Evolutionary conservation across 1,139 yeast species (phyloP), one percentile per base, ranked within the genome.

Genomic region (Kurtzmaniella quercitrusa): DNA sequence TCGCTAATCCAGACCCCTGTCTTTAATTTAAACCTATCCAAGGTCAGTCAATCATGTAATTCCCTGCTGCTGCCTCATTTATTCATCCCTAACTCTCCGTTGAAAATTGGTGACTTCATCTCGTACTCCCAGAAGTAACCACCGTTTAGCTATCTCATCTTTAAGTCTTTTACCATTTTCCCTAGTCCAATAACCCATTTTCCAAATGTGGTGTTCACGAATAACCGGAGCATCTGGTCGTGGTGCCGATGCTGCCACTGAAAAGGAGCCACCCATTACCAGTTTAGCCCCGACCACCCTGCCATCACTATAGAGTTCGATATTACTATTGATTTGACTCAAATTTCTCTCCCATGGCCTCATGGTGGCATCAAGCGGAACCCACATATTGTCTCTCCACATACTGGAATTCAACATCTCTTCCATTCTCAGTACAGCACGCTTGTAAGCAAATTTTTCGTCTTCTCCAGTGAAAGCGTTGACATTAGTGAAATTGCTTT

Each of bases 381-480:
- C 64, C 88, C 88, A 82, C 42, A 70, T 57, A 22, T 59, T 60
- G 7, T 52, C 47, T 48, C 82, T 65, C 87, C 88, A 84, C 7
- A 53, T 51, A 21, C 61, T 66, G 0, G 84, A 77, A 1, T 72
- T 72, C 1, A 81, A 76, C 88, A 84, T 84, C 52, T 84, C 91
- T 46, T 69, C 68, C 21, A 84, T 71, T 50, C 93, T 63, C 55
- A 83, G 80, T 1, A 83, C 83, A 0, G 91, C 89, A 49, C 91
- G 61, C 49, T 80, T 80, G 53, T 78, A 84, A 2, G 93, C 89
- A 63, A 84, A 84, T 60, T 74, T 76, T 55, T 84, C 91, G 59
- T 84, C 91, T 52, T 84, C 89, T 22, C 93, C 91, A 0, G 88
- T 84, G 51, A 84, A 84, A 2, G 82, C 82, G 16, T 68, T 66